These are phyloP conservation scores for Ganoderma multipileum DNA, from an alignment of 1,284 basidiomycete genomes.

Conservation along the genomic window DNA sequence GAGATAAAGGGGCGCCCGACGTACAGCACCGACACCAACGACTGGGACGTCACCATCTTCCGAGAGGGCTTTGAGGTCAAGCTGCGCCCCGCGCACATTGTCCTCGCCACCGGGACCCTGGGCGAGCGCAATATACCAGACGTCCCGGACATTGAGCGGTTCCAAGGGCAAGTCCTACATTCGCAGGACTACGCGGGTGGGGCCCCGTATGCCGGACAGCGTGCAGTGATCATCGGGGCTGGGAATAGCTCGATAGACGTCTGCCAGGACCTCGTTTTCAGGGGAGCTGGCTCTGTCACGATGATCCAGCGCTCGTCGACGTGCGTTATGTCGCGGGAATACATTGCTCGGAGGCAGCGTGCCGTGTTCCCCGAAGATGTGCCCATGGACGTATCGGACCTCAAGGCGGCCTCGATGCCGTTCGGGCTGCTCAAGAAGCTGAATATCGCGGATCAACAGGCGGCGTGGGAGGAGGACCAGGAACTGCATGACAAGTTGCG, in stretches of 20 bases:
- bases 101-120: constrained; percentile 66
- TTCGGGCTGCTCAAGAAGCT: constrained; percentile 45
- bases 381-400: constrained; percentile 53
- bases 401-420: constrained; percentile 51
- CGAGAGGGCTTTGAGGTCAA: constrained; percentile 48
- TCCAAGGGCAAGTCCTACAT: constrained; percentile 51
- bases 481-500: constrained; percentile 63
- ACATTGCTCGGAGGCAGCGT: constrained; percentile 32
- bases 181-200: constrained; percentile 49
- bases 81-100: constrained; percentile 59
- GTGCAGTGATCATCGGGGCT: constrained; percentile 57
- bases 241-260: constrained; percentile 56
- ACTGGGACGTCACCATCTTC: constrained; percentile 59
- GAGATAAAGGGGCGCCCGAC: constrained; percentile 42
- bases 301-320: constrained; percentile 43
- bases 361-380: constrained; percentile 49
- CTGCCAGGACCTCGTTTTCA: constrained; percentile 51
- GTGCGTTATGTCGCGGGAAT: constrained; percentile 39
- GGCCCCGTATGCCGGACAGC: constrained; percentile 48
- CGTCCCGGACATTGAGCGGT: constrained; percentile 47
- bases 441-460: constrained; percentile 27
- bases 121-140: constrained; percentile 53
- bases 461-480: constrained; percentile 41
- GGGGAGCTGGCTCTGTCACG: constrained; percentile 44
- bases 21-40: constrained; percentile 47